These are phyloP conservation scores for Naumovozyma dairenensis DNA, from an alignment of 805 yeast species.

Conservation along the genomic window DNA sequence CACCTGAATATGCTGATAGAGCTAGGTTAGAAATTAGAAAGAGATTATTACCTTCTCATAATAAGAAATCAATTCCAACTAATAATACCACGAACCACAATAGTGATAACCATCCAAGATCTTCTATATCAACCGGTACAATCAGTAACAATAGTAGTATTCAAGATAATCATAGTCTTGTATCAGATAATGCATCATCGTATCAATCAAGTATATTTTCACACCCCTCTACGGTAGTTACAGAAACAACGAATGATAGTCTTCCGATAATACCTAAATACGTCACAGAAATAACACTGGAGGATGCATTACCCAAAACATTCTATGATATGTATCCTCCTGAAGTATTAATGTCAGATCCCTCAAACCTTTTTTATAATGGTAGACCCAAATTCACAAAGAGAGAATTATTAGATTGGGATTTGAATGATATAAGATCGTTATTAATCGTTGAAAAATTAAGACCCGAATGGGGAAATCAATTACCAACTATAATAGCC, in stretches of 20 bases:
- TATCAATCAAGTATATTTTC: slow-evolving; percentile 23
- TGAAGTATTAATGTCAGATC: slow-evolving; percentile 38
- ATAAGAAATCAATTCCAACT: neutral
- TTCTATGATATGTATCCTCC: slow-evolving; percentile 50
- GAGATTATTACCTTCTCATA: slow-evolving; percentile 13
- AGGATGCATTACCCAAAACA: slow-evolving; percentile 43
- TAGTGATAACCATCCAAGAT: neutral
- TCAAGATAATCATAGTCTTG: slow-evolving; percentile 11
- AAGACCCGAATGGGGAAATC: slow-evolving; percentile 46
- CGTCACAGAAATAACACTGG: slow-evolving; percentile 27
- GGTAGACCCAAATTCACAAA: slow-evolving; percentile 58
- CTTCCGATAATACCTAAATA: slow-evolving; percentile 7
- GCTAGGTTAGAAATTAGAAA: slow-evolving; percentile 29
- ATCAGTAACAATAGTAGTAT: neutral
- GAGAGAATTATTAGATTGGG: slow-evolving; percentile 61
- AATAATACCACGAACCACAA: neutral
- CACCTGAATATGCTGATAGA: slow-evolving; percentile 28
- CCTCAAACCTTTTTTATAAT: slow-evolving; percentile 34
- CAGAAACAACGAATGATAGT: slow-evolving; percentile 13
- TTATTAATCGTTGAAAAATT: slow-evolving; percentile 43
- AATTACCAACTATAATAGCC: slow-evolving; percentile 35
- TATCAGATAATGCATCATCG: slow-evolving; percentile 17
- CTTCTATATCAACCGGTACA: too few relatives aligned
- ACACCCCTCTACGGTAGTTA: slow-evolving; percentile 15
- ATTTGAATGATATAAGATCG: slow-evolving; percentile 57